These are phyloP conservation scores for Xeromyces bisporus DNA, from an alignment of 495 filamentous ascomycete species.

Conservation along the genomic window DNA sequence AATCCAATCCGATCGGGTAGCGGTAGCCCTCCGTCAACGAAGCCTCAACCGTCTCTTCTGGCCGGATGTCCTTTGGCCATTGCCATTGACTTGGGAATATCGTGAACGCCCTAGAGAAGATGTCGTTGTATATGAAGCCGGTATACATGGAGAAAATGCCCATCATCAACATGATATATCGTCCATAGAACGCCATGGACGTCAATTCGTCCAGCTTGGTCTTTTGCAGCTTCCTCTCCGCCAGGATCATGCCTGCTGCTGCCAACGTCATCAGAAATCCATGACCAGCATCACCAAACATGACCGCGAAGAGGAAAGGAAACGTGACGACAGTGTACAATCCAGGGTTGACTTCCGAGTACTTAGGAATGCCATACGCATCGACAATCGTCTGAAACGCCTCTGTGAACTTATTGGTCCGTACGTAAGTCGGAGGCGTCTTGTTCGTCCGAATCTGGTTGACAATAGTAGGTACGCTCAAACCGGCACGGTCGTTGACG, in stretches of 20 bases:
- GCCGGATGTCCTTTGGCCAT: conserved; percentile 52
- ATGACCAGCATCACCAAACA: conserved; percentile 96
- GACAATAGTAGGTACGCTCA: conserved; percentile 92
- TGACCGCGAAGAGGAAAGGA: conserved; percentile 95
- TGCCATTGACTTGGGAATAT: conserved; percentile 81
- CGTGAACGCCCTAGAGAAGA: conserved; percentile 82
- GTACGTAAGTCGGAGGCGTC: conserved; percentile 88
- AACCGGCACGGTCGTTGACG: conserved; percentile 84
- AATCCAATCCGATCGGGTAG: conserved; percentile 93
- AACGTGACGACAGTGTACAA: conserved; percentile 91
- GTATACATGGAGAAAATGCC: conserved; percentile 93
- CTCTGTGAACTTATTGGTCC: conserved; percentile 95
- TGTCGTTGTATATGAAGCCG: conserved; percentile 93
- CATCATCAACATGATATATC: conserved; percentile 98
- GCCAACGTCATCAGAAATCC: conserved; percentile 68
- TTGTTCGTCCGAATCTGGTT: conserved; percentile 93
- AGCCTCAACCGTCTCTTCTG: conserved; percentile 43
- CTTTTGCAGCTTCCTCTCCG: conserved; percentile 65
- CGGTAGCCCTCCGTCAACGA: conserved; percentile 51
- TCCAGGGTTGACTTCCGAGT: conserved; percentile 92
- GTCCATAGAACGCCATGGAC: conserved; percentile 94
- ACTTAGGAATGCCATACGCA: conserved; percentile 92
- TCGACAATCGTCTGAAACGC: conserved; percentile 98
- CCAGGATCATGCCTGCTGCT: conserved; percentile 84
- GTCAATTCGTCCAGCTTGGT: conserved; percentile 89